Base-by-base conservation (phyloP, 2,329 filamentous ascomycete species). In the Leptographium wingfieldii region DNA sequence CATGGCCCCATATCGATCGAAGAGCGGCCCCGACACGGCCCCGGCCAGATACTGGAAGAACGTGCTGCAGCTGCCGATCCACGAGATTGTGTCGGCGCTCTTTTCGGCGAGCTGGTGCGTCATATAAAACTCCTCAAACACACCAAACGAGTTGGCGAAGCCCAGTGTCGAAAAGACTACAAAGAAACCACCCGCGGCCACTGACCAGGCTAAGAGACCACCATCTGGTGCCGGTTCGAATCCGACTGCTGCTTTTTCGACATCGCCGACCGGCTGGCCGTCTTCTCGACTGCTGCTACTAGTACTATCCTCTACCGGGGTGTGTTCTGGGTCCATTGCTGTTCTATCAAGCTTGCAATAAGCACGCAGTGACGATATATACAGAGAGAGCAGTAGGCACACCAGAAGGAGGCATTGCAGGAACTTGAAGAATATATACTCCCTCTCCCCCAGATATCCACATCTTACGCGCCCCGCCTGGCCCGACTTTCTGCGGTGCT, bases 1-100 rank as follows among this genome's bases (percentile, higher is more conserved):
- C 67, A 65, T 68, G 46, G 68, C 65, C 14, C 75, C 74, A 56
- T 69, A 72, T 6, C 73, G 71, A 67, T 73, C 72, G 58, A 73
- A 72, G 16, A 73, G 55, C 5, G 71, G 68, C 7, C 72, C 72
- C 1, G 67, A 63, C 3, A 72, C 46, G 5, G 63, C 60, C 5
- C 69, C 71, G 7, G 63, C 57, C 5, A 67, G 27, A 35, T 72
- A 70, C 57, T 68, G 65, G 27, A 71, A 67, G 59, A 70, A 72
- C 1, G 62, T 61, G 10, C 65, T 61, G 11, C 69, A 70, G 54
- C n/a, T 71, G 69, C 79, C 79, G 40, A 74, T 73, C 72, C 72
- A 74, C 7, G 72, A 65, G 22, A 73, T 68, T 16, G 66, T 64
- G 59, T 69, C 67, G 65, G 62, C 12, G 73, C 67, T 66, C 52